Conservation (phyloP, 2,329 filamentous ascomycete genomes). For the Chaetomiaceae sp. region DNA sequence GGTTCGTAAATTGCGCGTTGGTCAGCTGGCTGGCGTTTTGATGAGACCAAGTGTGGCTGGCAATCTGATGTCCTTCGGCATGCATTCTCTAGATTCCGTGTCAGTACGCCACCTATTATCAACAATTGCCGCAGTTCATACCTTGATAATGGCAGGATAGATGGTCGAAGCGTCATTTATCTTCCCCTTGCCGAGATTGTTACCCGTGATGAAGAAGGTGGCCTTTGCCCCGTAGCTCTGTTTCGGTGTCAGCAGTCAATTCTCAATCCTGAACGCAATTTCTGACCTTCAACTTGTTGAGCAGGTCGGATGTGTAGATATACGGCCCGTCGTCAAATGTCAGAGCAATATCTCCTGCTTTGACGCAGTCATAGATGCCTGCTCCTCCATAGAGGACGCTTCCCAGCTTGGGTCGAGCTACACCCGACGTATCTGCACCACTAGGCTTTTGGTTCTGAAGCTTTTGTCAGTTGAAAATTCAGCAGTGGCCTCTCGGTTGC, state of each 20-base stretch:
- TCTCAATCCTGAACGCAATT: neutral
- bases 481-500: too few relatives aligned
- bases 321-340: constrained; percentile 66
- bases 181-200: constrained; percentile 51
- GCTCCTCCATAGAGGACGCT: constrained; percentile 51
- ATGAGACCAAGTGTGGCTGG: constrained; percentile 46
- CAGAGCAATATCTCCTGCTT: constrained; percentile 57
- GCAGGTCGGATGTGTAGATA: constrained; percentile 55
- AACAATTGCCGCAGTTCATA: constrained; percentile 9
- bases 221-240: constrained; percentile 55
- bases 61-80: constrained; percentile 45
- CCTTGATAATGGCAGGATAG: constrained; percentile 45
- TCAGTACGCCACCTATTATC: constrained; percentile 9
- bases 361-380: constrained; percentile 53
- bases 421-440: constrained; percentile 51
- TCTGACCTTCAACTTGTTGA: constrained; percentile 51
- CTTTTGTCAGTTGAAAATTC: constrained; percentile 9
- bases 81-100: constrained; percentile 39
- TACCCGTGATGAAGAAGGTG: constrained; percentile 63
- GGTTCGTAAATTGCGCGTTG: constrained; percentile 32
- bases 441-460: constrained; percentile 44
- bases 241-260: neutral
- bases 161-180: constrained; percentile 48
- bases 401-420: constrained; percentile 51
- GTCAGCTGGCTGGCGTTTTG: constrained; percentile 37